Percentiles rank a stretch among this genome's conserved stretches.
Conservation (phyloP, 768 basidiomycete genomes). For the Rhodocollybia butyracea region DNA sequence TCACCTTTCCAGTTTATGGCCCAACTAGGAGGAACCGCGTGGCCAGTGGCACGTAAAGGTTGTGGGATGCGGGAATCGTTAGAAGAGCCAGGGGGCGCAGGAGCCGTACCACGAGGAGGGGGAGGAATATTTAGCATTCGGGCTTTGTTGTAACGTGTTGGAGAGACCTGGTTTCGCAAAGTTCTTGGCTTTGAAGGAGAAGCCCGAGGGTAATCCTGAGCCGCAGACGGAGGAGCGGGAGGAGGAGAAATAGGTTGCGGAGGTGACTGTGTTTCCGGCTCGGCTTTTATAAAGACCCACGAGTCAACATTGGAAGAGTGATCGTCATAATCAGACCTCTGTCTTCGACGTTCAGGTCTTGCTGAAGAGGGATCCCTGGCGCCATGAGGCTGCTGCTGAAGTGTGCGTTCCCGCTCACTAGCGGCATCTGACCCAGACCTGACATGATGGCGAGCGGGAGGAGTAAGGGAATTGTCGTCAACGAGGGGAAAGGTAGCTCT, state of each 20-base stretch:
- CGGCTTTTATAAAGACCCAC: constrained; percentile 8
- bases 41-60: constrained; percentile 32
- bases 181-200: constrained; percentile 20
- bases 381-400: constrained; percentile 31
- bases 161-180: constrained; percentile 28
- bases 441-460: constrained; percentile 33
- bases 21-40: constrained; percentile 44
- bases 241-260: constrained; percentile 24
- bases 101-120: constrained; percentile 36
- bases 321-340: constrained; percentile 7
- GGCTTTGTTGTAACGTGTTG: constrained; percentile 23
- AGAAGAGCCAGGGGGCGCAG: constrained; percentile 29
- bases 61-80: constrained; percentile 29
- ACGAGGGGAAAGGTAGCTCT: constrained; percentile 32
- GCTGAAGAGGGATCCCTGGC: constrained; percentile 25
- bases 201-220: constrained; percentile 24
- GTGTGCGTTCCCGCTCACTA: constrained; percentile 42
- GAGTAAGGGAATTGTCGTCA: constrained; percentile 36
- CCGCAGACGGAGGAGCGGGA: constrained; percentile 22
- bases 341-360: constrained; percentile 22
- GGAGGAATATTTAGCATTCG: constrained; percentile 26
- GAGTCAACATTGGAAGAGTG: constrained; percentile 4
- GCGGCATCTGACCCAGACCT: constrained; percentile 52
- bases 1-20: constrained; percentile 51
- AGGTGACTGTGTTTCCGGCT: constrained; percentile 9